A percentile compares a stretch with the other conserved stretches of the same genome.
Evolutionary conservation across 2,329 filamentous ascomycete species (phyloP).

Genomic region (Cordyceps militaris): DNA sequence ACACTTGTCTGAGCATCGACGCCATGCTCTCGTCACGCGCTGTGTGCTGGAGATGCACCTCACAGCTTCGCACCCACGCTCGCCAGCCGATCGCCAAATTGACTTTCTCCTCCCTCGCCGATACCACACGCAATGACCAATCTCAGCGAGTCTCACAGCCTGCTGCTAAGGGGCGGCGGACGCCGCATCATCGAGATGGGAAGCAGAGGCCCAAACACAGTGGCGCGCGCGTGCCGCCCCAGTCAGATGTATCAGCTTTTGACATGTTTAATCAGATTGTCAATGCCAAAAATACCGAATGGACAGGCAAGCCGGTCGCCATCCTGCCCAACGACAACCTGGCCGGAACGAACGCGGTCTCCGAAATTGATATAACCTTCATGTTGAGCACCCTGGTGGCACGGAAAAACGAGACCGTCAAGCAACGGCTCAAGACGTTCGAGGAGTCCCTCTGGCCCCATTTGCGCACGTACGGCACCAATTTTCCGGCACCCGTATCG

Average conservation of each 20-base stretch:
- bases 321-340: not conserved
- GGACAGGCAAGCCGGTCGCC: not conserved
- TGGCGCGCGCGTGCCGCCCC: not conserved
- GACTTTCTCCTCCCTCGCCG: conserved; percentile 6
- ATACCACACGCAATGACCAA: not conserved
- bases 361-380: conserved; percentile 22
- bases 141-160: not conserved
- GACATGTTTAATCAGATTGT: conserved; percentile 13
- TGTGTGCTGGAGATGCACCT: conserved; percentile 29
- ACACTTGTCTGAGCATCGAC: conserved; percentile 4
- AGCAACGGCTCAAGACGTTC: conserved; percentile 21
- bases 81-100: conserved; percentile 9
- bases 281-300: not conserved
- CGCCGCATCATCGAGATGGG: not conserved
- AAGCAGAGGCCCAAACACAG: not conserved
- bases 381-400: conserved; percentile 23
- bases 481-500: not conserved
- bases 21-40: conserved; percentile 29
- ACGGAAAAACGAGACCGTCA: conserved; percentile 12
- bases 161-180: not conserved
- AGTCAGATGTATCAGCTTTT: not conserved
- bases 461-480: conserved; percentile 16
- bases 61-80: conserved; percentile 19
- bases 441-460: conserved; percentile 25
- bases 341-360: not conserved